These are phyloP conservation scores for Aspergillus tanneri DNA, from an alignment of 2,329 filamentous ascomycete genomes.

Conservation along the genomic window DNA sequence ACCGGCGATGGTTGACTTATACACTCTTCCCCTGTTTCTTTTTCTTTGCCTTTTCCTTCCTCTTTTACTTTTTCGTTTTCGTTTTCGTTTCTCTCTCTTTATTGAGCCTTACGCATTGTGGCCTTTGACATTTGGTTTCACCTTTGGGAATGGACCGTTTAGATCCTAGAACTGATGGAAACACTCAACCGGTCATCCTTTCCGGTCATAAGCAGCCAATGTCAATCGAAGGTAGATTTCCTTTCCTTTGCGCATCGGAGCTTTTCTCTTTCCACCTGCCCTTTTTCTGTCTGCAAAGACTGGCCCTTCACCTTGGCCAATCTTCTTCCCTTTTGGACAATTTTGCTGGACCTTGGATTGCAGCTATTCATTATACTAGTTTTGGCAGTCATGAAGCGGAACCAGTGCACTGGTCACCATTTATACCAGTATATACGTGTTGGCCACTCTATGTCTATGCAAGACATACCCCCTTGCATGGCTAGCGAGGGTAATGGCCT, in stretches of 20 bases:
- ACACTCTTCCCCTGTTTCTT: background rate
- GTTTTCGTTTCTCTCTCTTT: too few species aligned
- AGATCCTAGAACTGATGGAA: background rate
- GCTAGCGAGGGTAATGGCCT: background rate
- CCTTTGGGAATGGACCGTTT: background rate
- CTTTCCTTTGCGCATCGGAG: background rate
- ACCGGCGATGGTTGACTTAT: background rate
- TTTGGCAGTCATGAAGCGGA: background rate
- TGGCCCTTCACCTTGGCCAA: background rate
- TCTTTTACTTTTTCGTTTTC: too few species aligned
- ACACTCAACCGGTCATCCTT: background rate
- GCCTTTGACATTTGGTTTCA: too few species aligned
- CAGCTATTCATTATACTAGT: conserved; percentile 3
- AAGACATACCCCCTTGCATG: background rate
- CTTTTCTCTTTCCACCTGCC: background rate
- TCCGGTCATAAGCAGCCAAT: background rate
- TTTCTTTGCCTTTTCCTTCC: background rate
- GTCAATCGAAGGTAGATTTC: background rate
- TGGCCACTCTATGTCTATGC: background rate
- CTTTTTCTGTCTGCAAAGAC: background rate
- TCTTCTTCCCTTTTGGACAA: background rate
- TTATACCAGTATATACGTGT: background rate
- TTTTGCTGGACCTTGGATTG: background rate
- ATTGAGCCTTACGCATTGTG: too few species aligned
- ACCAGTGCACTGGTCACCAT: background rate